A percentile compares a stretch with the other conserved stretches of the same genome.
Evolutionary conservation across 331 rosid species (phyloP).

Genomic region (Malus hybrid): DNA sequence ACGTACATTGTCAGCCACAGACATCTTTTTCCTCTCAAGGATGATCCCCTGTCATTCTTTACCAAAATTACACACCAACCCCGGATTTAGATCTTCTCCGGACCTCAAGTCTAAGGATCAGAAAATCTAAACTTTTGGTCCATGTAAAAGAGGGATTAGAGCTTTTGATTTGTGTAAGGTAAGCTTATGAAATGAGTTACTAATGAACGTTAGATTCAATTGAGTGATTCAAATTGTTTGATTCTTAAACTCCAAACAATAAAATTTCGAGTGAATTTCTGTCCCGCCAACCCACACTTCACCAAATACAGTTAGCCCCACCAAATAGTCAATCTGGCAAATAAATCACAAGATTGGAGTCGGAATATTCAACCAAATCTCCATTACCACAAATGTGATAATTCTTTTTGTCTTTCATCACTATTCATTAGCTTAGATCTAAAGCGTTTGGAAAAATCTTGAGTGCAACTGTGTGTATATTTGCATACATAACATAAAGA

Average conservation of each 20-base stretch:
- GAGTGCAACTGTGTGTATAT: too few relatives aligned
- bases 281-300: too few relatives aligned
- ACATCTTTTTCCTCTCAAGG: background rate
- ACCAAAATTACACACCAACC: background rate
- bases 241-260: too few relatives aligned
- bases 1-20: slow-evolving; percentile 9
- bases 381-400: background rate
- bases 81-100: too few relatives aligned
- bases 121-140: accelerated
- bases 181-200: accelerated
- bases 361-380: background rate
- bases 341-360: background rate
- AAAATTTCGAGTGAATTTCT: too few relatives aligned
- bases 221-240: too few relatives aligned
- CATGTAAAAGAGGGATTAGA: too few relatives aligned
- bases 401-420: background rate
- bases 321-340: background rate
- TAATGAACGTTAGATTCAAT: too few relatives aligned
- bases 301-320: background rate
- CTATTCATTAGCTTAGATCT: too few relatives aligned
- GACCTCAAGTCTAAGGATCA: too few relatives aligned
- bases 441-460: too few relatives aligned
- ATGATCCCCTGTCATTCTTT: background rate
- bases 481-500: too few relatives aligned
- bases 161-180: accelerated